Percentiles rank a stretch among this genome's conserved stretches.
phyloP scores from a whole-genome alignment of 2,329 filamentous ascomycete species.

The Mariannaea elegans region DNA sequence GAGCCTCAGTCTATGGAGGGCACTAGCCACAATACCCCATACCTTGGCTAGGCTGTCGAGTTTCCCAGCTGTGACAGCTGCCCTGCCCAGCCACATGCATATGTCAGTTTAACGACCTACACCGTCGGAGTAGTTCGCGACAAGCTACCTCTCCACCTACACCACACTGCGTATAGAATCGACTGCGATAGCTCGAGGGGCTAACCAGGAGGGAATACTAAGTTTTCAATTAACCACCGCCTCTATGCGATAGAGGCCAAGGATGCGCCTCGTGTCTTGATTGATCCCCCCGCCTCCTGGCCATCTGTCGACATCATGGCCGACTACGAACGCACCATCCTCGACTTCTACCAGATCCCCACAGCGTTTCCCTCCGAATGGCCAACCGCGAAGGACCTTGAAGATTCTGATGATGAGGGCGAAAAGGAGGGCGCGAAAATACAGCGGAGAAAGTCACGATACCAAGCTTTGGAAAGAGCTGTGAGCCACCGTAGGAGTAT shows the following conservation, averaged over 20 bases:
- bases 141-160: neutral
- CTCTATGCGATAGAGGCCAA: constrained; percentile 5
- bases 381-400: constrained; percentile 81
- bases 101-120: constrained; percentile 9
- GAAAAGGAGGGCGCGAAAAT: constrained; percentile 57
- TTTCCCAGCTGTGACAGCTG: neutral
- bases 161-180: neutral
- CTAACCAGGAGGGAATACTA: neutral
- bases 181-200: neutral
- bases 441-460: constrained; percentile 77
- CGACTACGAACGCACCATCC: constrained; percentile 78
- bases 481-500: constrained; percentile 74
- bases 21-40: constrained; percentile 14
- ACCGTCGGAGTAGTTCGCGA: constrained; percentile 3
- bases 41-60: constrained; percentile 7
- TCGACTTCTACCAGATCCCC: constrained; percentile 89
- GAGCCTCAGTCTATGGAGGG: constrained; percentile 4
- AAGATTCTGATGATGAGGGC: constrained; percentile 70
- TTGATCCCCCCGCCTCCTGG: constrained; percentile 24
- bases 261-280: constrained; percentile 24
- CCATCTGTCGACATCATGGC: constrained; percentile 57
- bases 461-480: constrained; percentile 82
- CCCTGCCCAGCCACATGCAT: constrained; percentile 18
- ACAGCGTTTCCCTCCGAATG: constrained; percentile 83
- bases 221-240: neutral